phyloP scores from a whole-genome alignment of 225 moss, liverwort and hornwort genomes.

The Bryum argenteum region DNA sequence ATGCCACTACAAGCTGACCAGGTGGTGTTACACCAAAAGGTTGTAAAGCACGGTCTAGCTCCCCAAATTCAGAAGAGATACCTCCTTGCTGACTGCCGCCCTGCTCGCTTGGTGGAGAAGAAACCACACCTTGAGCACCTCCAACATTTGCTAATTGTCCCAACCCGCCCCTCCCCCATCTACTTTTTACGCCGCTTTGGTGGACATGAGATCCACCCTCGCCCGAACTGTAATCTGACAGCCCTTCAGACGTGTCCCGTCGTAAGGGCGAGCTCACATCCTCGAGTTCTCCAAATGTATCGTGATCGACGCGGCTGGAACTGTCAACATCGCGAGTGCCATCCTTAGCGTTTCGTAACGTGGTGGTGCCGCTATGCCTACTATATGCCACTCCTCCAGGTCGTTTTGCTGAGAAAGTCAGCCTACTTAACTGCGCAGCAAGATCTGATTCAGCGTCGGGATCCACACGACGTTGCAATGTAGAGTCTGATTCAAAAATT shows the following conservation, averaged over 20 bases:
- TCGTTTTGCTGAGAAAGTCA: slow-evolving; percentile 40
- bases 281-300: slow-evolving; percentile 32
- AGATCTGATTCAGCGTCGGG: slow-evolving; percentile 39
- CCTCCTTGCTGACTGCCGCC: slow-evolving; percentile 15
- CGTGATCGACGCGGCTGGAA: slow-evolving; percentile 33
- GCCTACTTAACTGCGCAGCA: slow-evolving; percentile 47
- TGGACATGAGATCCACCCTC: slow-evolving; percentile 21
- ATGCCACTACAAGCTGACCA: slow-evolving; percentile 43
- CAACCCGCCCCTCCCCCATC: slow-evolving; percentile 45
- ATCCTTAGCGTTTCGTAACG: slow-evolving; percentile 2
- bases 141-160: slow-evolving; percentile 36
- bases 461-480: slow-evolving; percentile 26
- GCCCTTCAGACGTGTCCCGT: slow-evolving; percentile 30
- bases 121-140: slow-evolving; percentile 25
- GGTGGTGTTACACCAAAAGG: slow-evolving; percentile 32
- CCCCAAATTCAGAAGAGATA: slow-evolving; percentile 34
- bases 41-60: slow-evolving; percentile 42
- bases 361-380: background rate
- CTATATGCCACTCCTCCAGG: slow-evolving; percentile 14
- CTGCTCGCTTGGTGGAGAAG: slow-evolving; percentile 34
- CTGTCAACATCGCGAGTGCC: slow-evolving; percentile 26
- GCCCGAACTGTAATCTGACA: slow-evolving; percentile 28
- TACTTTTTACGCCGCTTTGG: slow-evolving; percentile 28
- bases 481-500: slow-evolving; percentile 33
- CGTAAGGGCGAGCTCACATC: slow-evolving; percentile 42